Evolutionary conservation across 163 green algal species (phyloP).

Genomic region (Scenedesmus sp.): DNA sequence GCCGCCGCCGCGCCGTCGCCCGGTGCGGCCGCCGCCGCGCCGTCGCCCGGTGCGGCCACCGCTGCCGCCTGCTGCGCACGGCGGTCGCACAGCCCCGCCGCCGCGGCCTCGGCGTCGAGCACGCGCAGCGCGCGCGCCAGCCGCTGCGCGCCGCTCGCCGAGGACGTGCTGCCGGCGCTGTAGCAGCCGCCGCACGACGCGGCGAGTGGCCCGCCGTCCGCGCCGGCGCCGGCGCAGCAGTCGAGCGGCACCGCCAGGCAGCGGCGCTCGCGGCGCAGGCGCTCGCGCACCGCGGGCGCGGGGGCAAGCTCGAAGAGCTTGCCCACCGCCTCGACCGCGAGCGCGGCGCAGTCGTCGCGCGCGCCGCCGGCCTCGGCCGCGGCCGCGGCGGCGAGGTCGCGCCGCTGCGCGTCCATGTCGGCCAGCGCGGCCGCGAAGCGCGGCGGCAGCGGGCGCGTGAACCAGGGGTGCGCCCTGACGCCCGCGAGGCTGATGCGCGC

Average conservation of each 20-base stretch:
- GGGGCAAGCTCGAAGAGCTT: conserved; percentile 23
- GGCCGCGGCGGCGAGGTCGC: conserved; percentile 4
- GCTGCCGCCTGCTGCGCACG: no score
- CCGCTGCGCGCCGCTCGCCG: background rate
- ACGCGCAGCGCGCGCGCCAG: no score
- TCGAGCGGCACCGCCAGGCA: conserved; percentile 29
- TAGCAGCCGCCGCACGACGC: no score
- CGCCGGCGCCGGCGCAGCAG: no score
- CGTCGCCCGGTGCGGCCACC: no score
- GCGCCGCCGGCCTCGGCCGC: background rate
- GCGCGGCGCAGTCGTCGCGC: conserved; percentile 1
- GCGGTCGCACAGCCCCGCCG: no score
- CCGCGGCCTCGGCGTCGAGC: no score
- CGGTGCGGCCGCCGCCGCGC: no score
- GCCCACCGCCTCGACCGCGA: conserved; percentile 8
- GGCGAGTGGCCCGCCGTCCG: no score
- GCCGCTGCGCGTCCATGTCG: conserved; percentile 21
- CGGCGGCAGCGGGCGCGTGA: conserved; percentile 7
- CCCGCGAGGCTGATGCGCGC: conserved; percentile 24
- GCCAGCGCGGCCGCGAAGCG: conserved; percentile 3
- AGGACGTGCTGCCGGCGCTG: background rate
- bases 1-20: no score
- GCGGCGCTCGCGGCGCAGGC: background rate
- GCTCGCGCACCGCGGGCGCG: conserved; percentile 4
- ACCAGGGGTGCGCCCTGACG: conserved; percentile 42